A percentile compares a stretch with the other conserved stretches of the same genome.
phyloP scores from a whole-genome alignment of 805 yeast genomes.

The Nakazawaea populi region DNA sequence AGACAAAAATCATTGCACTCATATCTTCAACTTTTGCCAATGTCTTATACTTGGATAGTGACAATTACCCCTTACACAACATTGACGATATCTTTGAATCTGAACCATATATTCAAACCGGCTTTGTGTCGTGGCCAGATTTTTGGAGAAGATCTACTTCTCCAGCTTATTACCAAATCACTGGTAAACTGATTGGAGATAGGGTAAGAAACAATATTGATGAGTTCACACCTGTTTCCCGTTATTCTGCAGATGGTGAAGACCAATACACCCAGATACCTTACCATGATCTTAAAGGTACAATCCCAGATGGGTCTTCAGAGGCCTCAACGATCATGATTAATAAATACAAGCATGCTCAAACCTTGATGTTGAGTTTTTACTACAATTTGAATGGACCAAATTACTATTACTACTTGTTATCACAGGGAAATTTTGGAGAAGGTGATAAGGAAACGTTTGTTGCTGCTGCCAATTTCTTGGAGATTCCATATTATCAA shows the following conservation, averaged over 20 bases:
- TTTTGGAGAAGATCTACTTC: slow-evolving; percentile 54
- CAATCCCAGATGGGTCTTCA: slow-evolving; percentile 49
- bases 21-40: slow-evolving; percentile 47
- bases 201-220: slow-evolving; percentile 25
- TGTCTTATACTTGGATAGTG: slow-evolving; percentile 46
- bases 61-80: slow-evolving; percentile 41
- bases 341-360: slow-evolving; percentile 41
- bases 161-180: slow-evolving; percentile 41
- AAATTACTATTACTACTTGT: slow-evolving; percentile 36
- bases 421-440: slow-evolving; percentile 42
- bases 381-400: slow-evolving; percentile 52
- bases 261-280: slow-evolving; percentile 24
- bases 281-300: slow-evolving; percentile 45
- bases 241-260: slow-evolving; percentile 4
- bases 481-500: slow-evolving; percentile 39
- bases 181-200: slow-evolving; percentile 27
- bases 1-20: slow-evolving; percentile 41
- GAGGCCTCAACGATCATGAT: slow-evolving; percentile 51
- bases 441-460: slow-evolving; percentile 61
- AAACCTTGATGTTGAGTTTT: slow-evolving; percentile 40
- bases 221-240: slow-evolving; percentile 17
- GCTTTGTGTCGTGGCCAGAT: slow-evolving; percentile 56
- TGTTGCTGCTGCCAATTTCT: slow-evolving; percentile 43
- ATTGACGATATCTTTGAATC: slow-evolving; percentile 48
- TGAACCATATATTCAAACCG: slow-evolving; percentile 47